Conservation (phyloP, 2,329 filamentous ascomycete species). For the Talaromyces sp. region DNA sequence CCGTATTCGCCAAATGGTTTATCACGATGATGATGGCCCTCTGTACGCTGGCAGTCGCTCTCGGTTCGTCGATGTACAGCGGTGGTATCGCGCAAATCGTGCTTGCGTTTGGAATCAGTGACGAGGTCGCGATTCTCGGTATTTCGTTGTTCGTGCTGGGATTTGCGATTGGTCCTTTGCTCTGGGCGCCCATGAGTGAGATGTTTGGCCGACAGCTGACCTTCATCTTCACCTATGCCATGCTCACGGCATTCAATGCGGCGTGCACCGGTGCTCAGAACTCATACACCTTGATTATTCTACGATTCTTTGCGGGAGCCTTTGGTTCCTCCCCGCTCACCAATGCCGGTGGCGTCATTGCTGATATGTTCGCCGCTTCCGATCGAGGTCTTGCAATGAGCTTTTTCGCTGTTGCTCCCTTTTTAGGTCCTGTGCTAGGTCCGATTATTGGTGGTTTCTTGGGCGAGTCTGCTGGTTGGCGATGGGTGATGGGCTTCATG, state of each 20-base stretch:
- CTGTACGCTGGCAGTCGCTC: conserved; percentile 41
- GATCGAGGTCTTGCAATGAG: conserved; percentile 58
- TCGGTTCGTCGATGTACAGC: conserved; percentile 44
- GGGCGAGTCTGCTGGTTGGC: conserved; percentile 62
- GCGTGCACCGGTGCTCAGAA: conserved; percentile 56
- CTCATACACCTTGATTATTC: conserved; percentile 59
- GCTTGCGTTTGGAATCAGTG: conserved; percentile 32
- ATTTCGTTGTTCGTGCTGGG: conserved; percentile 47
- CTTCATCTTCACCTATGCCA: conserved; percentile 33
- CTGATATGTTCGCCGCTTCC: conserved; percentile 56
- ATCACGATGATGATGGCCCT: conserved; percentile 39
- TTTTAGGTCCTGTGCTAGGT: conserved; percentile 62
- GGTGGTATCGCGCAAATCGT: conserved; percentile 38
- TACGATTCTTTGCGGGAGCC: conserved; percentile 63
- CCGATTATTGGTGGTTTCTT: conserved; percentile 67
- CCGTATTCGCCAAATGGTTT: conserved; percentile 37
- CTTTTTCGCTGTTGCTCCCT: conserved; percentile 64
- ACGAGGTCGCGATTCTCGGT: conserved; percentile 40
- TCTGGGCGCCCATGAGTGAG: conserved; percentile 43
- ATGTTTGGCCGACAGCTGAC: conserved; percentile 37
- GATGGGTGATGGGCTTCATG: conserved; percentile 64
- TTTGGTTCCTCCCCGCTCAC: conserved; percentile 62
- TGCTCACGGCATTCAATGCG: conserved; percentile 60
- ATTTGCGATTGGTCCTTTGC: conserved; percentile 46
- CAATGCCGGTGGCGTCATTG: conserved; percentile 61